Base-by-base conservation (phyloP, 2,329 filamentous ascomycete species). In the Endocalyx cinctus region DNA sequence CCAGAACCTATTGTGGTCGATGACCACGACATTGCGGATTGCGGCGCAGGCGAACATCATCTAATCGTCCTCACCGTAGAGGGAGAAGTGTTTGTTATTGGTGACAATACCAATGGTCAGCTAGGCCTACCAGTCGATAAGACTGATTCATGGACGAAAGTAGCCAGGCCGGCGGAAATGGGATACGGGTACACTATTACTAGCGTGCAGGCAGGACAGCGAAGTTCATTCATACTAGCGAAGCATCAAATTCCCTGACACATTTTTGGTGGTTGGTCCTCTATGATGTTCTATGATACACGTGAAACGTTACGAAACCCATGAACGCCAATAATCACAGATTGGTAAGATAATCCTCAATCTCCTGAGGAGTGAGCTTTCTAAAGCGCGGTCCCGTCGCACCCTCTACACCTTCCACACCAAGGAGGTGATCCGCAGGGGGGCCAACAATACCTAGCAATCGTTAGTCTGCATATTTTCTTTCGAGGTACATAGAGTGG, bases 341-440 rank as follows among this genome's bases (percentile, higher is more conserved):
- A 77, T 95, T 97, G 63, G 92, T 97, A 64, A 98, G 71, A 70
- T 98, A 98, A 65, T 98, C 92, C 72, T 98, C 92, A 58, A 98
- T 97, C 70, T 98, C 92, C 68, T 95, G 87, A 56, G 94, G 88
- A 54, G 79, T 95, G 64, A 98, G 70, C 76, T 95, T 94, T 65
- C 88, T 78, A 78, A 95, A 95, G 44, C 88, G 78, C 38, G 88
- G 88, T 27, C 88, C 88, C 48, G 80, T 77, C 14, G 86, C 85
- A 42, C 85, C 86, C 55, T 90, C 84, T 10, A 94, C 86, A 41
- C 88, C 88, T 62, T 94, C 88, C 42, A 88, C 85, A 31, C 92
- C 92, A 40, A 98, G 77, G 28, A 98, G 73, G 59, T 96, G 85
- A 59, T 98, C 80, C 50, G 92, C 92, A 36, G 92, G 92, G 27